phyloP scores from a whole-genome alignment of 805 yeast genomes.

The Wickerhamomyces bisporus region DNA sequence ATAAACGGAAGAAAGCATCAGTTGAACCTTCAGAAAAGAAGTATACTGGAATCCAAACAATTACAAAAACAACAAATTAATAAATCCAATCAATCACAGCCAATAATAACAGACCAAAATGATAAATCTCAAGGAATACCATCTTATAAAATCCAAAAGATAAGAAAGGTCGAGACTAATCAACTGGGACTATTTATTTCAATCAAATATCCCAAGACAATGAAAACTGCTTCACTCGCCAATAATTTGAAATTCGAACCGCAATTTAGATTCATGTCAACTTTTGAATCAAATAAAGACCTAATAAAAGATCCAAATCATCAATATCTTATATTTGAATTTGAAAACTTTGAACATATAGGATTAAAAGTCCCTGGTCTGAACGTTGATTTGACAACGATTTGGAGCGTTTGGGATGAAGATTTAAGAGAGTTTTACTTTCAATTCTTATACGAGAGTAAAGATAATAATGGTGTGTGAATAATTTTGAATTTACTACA shows the following conservation, averaged over 20 bases:
- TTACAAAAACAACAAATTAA: conserved; percentile 1
- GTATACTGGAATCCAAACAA: conserved; percentile 26
- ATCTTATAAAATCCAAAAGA: conserved; percentile 57
- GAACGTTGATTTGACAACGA: conserved; percentile 35
- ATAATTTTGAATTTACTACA: neutral
- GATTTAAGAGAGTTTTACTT: conserved; percentile 65
- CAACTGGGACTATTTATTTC: conserved; percentile 64
- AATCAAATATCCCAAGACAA: conserved; percentile 44
- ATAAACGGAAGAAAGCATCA: conserved; percentile 82
- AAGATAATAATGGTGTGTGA: too few species aligned
- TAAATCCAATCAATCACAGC: conserved; percentile 23
- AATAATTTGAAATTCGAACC: conserved; percentile 35
- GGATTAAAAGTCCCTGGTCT: conserved; percentile 67
- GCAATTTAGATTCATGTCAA: conserved; percentile 68
- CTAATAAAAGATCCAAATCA: conserved; percentile 41
- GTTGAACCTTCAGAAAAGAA: conserved; percentile 60
- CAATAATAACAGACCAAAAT: conserved; percentile 13
- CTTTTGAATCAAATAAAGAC: conserved; percentile 58
- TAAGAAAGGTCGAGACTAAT: conserved; percentile 54
- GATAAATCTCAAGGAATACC: conserved; percentile 52
- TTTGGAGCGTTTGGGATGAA: conserved; percentile 72
- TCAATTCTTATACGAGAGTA: conserved; percentile 44
- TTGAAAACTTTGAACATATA: conserved; percentile 84
- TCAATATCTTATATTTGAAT: conserved; percentile 77
- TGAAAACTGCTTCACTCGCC: conserved; percentile 22